phyloP scores from a whole-genome alignment of 768 basidiomycete genomes.

The Gymnopilus junonius region DNA sequence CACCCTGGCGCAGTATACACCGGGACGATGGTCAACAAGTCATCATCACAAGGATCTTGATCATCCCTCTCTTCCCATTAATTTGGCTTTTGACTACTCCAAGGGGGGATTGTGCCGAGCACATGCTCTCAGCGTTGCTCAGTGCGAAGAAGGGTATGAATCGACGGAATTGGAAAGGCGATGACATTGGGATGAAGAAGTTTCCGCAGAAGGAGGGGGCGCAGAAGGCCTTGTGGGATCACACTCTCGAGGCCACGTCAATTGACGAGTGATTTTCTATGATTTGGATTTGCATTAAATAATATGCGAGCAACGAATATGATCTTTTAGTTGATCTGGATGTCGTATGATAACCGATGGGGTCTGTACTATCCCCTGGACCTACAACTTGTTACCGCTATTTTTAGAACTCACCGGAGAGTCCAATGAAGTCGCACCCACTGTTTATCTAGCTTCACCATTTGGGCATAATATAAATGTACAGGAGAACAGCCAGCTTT shows the following conservation, averaged over 20 bases:
- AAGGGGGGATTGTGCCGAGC: conserved; percentile 31
- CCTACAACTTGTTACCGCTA: no score
- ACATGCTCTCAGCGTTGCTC: conserved; percentile 36
- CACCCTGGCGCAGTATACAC: conserved; percentile 47
- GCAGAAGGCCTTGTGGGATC: conserved; percentile 22
- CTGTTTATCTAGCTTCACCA: no score
- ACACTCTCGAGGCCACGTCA: conserved; percentile 5
- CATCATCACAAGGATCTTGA: conserved; percentile 19
- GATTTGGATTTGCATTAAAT: not conserved
- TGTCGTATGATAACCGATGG: no score
- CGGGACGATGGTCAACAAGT: conserved; percentile 19
- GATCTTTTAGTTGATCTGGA: no score
- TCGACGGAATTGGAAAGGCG: conserved; percentile 21
- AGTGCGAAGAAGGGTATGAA: conserved; percentile 26
- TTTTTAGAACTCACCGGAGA: no score
- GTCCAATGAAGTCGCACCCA: no score
- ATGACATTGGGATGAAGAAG: conserved; percentile 24
- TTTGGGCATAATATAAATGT: no score
- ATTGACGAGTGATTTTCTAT: not conserved
- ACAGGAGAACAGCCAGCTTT: no score
- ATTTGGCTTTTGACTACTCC: conserved; percentile 27
- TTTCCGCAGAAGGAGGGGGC: conserved; percentile 21
- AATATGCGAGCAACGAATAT: no score
- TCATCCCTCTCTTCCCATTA: conserved; percentile 24
- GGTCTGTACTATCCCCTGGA: no score